Percentiles rank a stretch among this genome's conserved stretches.
Evolutionary conservation across 371 early-diverging fungal genomes (phyloP).

Genomic region (Syncephalastrum racemosum): DNA sequence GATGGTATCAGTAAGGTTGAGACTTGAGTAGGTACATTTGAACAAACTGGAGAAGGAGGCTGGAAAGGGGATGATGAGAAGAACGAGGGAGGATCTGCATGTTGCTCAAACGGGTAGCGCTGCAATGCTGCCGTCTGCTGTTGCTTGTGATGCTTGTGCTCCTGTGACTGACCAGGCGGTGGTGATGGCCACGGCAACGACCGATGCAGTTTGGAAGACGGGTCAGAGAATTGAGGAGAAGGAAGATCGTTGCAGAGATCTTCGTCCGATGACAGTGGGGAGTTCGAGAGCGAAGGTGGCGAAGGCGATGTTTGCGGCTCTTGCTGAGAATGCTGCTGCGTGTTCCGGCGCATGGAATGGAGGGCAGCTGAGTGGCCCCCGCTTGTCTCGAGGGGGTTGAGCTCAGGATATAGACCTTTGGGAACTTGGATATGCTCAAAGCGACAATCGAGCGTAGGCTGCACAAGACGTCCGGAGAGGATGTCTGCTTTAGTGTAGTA

Average conservation of each 20-base stretch:
- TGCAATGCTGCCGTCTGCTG: slow-evolving; percentile 13
- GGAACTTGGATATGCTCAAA: slow-evolving; percentile 54
- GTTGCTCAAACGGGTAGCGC: slow-evolving; percentile 1
- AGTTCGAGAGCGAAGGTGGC: slow-evolving; percentile 36
- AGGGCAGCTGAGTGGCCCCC: slow-evolving; percentile 48
- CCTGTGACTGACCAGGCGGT: slow-evolving; percentile 7
- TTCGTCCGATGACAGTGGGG: slow-evolving; percentile 33
- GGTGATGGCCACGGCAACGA: slow-evolving; percentile 5
- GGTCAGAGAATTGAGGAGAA: slow-evolving; percentile 12
- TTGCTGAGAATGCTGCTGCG: slow-evolving; percentile 14
- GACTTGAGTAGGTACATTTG: no score
- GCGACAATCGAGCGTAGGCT: slow-evolving; percentile 53
- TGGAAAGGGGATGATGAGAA: no score
- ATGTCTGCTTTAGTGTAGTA: slow-evolving; percentile 83
- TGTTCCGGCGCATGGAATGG: slow-evolving; percentile 36
- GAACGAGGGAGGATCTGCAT: slow-evolving; percentile 8
- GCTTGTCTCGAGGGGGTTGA: slow-evolving; percentile 48
- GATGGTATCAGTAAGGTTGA: slow-evolving; percentile 8
- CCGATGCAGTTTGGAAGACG: background rate
- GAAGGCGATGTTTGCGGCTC: slow-evolving; percentile 16
- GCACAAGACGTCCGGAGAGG: slow-evolving; percentile 47
- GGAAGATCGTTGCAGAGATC: slow-evolving; percentile 18
- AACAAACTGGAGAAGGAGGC: no score
- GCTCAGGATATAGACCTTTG: slow-evolving; percentile 66
- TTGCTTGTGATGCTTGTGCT: slow-evolving; percentile 5